Percentiles rank a stretch among this genome's conserved stretches.
Conservation (phyloP, 2,329 filamentous ascomycete genomes). For the Aquanectria penicillioides region DNA sequence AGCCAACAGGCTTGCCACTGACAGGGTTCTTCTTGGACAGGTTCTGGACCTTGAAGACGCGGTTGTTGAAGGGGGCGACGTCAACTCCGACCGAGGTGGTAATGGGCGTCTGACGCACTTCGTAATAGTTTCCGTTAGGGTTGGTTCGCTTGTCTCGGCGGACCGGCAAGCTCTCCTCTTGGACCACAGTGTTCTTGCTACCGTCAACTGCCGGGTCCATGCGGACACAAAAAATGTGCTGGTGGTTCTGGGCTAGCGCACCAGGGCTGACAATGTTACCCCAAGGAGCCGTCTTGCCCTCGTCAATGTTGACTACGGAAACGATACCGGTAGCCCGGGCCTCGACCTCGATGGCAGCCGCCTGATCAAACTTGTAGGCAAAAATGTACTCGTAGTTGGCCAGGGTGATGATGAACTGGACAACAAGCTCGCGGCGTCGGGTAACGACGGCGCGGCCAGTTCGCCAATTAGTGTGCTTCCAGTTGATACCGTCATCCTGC, state of each 20-base stretch:
- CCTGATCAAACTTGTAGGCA: conserved; percentile 61
- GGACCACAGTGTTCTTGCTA: conserved; percentile 62
- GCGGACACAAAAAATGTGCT: conserved; percentile 71
- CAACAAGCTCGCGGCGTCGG: conserved; percentile 64
- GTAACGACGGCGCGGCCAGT: conserved; percentile 65
- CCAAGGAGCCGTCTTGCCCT: conserved; percentile 64
- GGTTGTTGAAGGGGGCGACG: conserved; percentile 59
- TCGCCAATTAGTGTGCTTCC: conserved; percentile 70
- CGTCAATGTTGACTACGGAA: conserved; percentile 57
- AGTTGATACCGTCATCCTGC: conserved; percentile 62
- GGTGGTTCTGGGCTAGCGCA: conserved; percentile 71
- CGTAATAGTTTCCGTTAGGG: conserved; percentile 58
- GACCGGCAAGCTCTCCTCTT: conserved; percentile 54
- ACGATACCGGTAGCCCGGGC: conserved; percentile 55
- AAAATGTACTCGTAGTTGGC: conserved; percentile 69
- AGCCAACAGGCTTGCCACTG: conserved; percentile 58
- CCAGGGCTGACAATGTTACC: conserved; percentile 70
- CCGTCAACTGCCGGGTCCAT: conserved; percentile 73
- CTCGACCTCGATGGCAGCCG: conserved; percentile 51
- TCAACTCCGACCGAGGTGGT: conserved; percentile 58
- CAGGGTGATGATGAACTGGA: conserved; percentile 71
- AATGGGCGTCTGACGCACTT: conserved; percentile 56
- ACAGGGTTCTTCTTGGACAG: conserved; percentile 52
- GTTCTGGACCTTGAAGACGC: conserved; percentile 62
- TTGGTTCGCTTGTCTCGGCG: conserved; percentile 54